Base-by-base conservation (phyloP, 768 basidiomycete species). In the Mycena indigotica region DNA sequence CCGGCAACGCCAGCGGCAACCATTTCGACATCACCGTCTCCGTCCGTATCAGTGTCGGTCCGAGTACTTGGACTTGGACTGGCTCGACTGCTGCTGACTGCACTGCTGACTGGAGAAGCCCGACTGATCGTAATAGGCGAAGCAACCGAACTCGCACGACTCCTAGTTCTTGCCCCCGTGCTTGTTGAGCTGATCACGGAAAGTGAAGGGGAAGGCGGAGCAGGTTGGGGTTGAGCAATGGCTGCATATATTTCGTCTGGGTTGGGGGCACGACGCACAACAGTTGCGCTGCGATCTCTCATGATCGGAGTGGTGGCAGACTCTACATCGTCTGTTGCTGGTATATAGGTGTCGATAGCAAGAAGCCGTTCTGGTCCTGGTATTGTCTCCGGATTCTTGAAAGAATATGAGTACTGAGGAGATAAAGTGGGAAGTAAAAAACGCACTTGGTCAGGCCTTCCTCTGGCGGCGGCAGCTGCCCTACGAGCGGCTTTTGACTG, bases 31-130 rank as follows among this genome's bases (percentile, higher is more conserved):
- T 85, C 88, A 19, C 77, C 80, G 52, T 90, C 89, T 24, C 79
- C 86, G 45, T 95, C 91, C 0, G 89, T 87, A 72, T 92, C 90
- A 0, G 88, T 87, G 56, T 89, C 87, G 0, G 86, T 78, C 13
- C 87, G 75, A 0, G 85, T 85, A n/a, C 77, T 81, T 28, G 61
- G 56, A 26, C 61, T 58, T 23, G 62, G 57, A 48, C 61, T 63
- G 39, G 61, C 61, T 16, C 61, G 57, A 52, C 55, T 63, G 52
- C 56, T 55, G 50, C 53, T 54, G 38, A 64, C 60, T 13, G 63
- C 59, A 48, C 56, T 55, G 50, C 53, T 54, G 38, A 64, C 60
- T 12, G 63, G 52, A 40, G 63, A 57, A 29, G 62, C 62, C 13
- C 60, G 28, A 39, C 60, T 56, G 24, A 38, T 29, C 4, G 58